phyloP scores from a whole-genome alignment of 2,329 filamentous ascomycete genomes.

The Lithohypha guttulata region DNA sequence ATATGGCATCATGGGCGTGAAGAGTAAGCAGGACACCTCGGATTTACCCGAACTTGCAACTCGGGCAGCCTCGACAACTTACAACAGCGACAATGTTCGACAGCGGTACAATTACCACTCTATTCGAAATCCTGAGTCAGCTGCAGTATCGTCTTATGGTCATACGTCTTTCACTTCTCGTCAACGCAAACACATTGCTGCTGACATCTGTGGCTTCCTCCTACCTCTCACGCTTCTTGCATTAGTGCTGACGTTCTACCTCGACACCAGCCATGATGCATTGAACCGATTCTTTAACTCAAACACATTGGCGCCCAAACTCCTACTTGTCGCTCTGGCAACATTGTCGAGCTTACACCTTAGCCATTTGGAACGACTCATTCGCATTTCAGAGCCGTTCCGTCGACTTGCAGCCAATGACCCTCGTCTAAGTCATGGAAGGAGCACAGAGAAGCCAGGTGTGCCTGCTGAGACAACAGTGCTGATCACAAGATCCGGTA shows the following conservation, averaged over 20 bases:
- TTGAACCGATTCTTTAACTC: slow-evolving; percentile 16
- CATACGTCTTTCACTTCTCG: slow-evolving; percentile 1
- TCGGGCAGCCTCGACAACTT: neutral
- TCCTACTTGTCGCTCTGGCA: slow-evolving; percentile 11
- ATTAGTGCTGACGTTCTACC: slow-evolving; percentile 12
- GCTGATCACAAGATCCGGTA: slow-evolving; percentile 8
- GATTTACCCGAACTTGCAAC: neutral
- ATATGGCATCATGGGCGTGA: slow-evolving; percentile 11
- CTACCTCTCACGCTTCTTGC: slow-evolving; percentile 11
- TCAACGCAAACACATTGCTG: neutral
- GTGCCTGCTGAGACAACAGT: slow-evolving; percentile 7
- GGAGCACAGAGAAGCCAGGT: neutral
- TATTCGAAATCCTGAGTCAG: neutral
- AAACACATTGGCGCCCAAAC: slow-evolving; percentile 4
- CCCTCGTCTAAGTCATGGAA: neutral
- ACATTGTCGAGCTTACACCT: slow-evolving; percentile 8
- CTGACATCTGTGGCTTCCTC: slow-evolving; percentile 10
- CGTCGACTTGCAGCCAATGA: slow-evolving; percentile 9
- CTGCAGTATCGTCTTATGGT: neutral
- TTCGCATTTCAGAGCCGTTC: slow-evolving; percentile 14
- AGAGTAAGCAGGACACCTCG: neutral
- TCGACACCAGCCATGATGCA: slow-evolving; percentile 5
- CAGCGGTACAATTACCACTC: neutral
- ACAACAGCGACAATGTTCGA: neutral
- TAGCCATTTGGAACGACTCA: slow-evolving; percentile 13